Conservation (phyloP, 1,139 yeast species). For the Kurtzmaniella quercitrusa region DNA sequence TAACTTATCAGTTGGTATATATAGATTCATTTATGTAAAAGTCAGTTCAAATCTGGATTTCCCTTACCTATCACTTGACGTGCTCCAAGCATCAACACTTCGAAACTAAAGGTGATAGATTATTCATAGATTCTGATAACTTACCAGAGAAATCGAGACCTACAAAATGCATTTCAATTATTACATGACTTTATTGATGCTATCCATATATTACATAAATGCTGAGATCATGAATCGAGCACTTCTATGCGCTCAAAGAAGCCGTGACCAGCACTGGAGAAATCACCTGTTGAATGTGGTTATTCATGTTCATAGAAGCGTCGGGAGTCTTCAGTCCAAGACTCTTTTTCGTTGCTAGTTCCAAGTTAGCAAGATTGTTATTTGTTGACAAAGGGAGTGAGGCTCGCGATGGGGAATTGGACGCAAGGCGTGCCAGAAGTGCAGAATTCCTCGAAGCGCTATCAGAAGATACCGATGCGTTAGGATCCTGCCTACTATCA, state of each 20-base stretch:
- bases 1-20: too few relatives aligned
- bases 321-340: conserved; percentile 7
- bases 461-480: not conserved
- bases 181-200: not conserved
- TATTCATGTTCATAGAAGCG: conserved; percentile 16
- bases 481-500: not conserved
- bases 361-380: conserved; percentile 7
- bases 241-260: conserved; percentile 30
- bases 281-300: conserved; percentile 38
- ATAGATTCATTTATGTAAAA: too few relatives aligned
- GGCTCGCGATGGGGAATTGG: conserved; percentile 1
- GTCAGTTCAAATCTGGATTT: too few relatives aligned
- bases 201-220: not conserved
- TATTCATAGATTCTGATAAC: too few relatives aligned
- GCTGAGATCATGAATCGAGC: not conserved
- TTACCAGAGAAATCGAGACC: too few relatives aligned
- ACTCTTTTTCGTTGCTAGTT: conserved; percentile 7
- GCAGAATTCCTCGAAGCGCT: not conserved
- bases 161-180: too few relatives aligned
- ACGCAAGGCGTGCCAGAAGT: not conserved
- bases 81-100: too few relatives aligned
- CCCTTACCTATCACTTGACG: too few relatives aligned
- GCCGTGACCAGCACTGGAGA: conserved; percentile 47
- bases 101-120: too few relatives aligned
- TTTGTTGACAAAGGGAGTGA: conserved; percentile 1